A percentile compares a stretch with the other conserved stretches of the same genome.
phyloP scores from a whole-genome alignment of 495 filamentous ascomycete species.

The Penicillium verhagenii region DNA sequence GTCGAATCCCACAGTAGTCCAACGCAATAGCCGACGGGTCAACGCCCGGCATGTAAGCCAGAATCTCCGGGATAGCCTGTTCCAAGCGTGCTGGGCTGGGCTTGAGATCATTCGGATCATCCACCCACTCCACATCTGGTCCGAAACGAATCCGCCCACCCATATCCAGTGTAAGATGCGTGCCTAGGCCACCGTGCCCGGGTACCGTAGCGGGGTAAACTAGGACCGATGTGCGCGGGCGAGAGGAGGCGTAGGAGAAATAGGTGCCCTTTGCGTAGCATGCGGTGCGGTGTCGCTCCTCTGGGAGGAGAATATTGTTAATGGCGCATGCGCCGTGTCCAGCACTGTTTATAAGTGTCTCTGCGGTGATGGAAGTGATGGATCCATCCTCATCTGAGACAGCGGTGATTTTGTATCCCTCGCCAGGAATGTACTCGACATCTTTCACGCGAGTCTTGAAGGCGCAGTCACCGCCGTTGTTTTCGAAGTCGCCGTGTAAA shows the following conservation, averaged over 20 bases:
- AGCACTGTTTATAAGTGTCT: conserved; percentile 80
- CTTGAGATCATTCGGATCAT: conserved; percentile 55
- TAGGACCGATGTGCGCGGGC: conserved; percentile 67
- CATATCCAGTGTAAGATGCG: conserved; percentile 91
- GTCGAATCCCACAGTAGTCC: conserved; percentile 89
- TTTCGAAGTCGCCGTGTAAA: conserved; percentile 73
- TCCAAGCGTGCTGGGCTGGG: conserved; percentile 56
- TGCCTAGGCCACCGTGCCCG: conserved; percentile 81
- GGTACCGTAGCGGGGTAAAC: conserved; percentile 84
- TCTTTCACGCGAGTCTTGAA: conserved; percentile 60
- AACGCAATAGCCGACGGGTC: conserved; percentile 63
- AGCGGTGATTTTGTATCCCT: conserved; percentile 59
- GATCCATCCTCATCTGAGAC: conserved; percentile 37
- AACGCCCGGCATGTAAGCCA: conserved; percentile 73
- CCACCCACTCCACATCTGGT: conserved; percentile 93
- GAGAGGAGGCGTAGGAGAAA: conserved; percentile 73
- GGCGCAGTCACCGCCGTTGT: conserved; percentile 71
- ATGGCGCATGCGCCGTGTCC: conserved; percentile 74
- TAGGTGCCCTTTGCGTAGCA: conserved; percentile 95
- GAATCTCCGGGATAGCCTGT: conserved; percentile 72
- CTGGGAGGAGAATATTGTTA: conserved; percentile 78
- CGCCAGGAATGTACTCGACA: conserved; percentile 53
- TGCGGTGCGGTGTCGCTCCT: conserved; percentile 52
- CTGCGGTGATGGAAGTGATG: conserved; percentile 61
- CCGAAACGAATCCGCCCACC: conserved; percentile 85